phyloP scores from a whole-genome alignment of 768 basidiomycete genomes.

The Dioszegia aurantiaca region DNA sequence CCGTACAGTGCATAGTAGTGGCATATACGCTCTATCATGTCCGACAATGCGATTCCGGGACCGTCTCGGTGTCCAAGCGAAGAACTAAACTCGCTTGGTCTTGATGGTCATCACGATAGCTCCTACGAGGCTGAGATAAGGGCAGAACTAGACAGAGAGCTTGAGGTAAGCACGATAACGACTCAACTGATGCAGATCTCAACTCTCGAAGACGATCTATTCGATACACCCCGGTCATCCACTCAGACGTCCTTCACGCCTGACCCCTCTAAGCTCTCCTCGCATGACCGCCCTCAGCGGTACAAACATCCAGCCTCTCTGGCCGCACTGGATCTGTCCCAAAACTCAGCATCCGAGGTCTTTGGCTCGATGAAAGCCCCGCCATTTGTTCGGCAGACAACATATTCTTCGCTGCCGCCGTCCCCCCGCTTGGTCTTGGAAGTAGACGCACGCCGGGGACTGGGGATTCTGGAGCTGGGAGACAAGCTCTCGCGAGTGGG shows the following conservation, averaged over 20 bases:
- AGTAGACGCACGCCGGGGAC: not conserved
- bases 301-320: not conserved
- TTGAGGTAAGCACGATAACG: not conserved
- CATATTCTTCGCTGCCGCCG: conserved; percentile 43
- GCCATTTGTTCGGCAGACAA: conserved; percentile 21
- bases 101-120: conserved; percentile 1
- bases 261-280: conserved; percentile 2
- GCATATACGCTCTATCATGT: too few relatives aligned
- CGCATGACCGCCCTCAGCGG: not conserved
- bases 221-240: not conserved
- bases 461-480: conserved; percentile 3
- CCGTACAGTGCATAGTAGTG: too few relatives aligned
- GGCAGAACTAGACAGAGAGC: not conserved
- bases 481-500: not conserved
- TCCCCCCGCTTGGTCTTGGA: conserved; percentile 27
- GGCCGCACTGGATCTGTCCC: conserved; percentile 4
- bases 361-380: conserved; percentile 16
- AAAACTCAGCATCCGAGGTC: conserved; percentile 30
- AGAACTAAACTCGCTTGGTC: not conserved
- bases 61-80: not conserved
- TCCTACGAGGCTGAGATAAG: not conserved
- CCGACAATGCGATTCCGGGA: not conserved
- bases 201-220: conserved; percentile 1
- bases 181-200: conserved; percentile 3
- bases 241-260: conserved; percentile 4